Evolutionary conservation across 352 stramenopile genomes (phyloP).

Genomic region (Phytophthora pistaciae): DNA sequence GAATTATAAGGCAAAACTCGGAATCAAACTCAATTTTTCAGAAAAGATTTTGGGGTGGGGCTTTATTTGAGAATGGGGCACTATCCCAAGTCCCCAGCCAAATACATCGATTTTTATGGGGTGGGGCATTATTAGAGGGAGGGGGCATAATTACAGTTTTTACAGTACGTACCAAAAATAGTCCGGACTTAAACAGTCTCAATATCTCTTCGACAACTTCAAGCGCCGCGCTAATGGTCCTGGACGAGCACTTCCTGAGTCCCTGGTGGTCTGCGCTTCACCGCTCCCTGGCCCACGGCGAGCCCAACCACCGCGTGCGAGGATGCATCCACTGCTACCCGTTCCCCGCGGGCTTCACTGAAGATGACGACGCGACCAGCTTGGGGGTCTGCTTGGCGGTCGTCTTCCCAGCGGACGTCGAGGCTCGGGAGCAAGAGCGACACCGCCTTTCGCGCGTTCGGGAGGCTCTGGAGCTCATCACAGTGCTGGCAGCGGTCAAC

Average conservation of each 20-base stretch:
- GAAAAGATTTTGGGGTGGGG: no score
- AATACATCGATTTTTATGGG: no score
- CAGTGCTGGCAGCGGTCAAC: slow-evolving; percentile 1
- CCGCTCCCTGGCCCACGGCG: neutral
- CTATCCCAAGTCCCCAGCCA: no score
- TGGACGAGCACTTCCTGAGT: neutral
- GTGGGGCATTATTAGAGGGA: no score
- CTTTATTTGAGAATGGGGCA: no score
- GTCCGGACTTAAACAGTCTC: no score
- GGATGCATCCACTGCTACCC: neutral
- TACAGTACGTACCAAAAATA: no score
- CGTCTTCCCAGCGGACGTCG: neutral
- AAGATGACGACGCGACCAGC: neutral
- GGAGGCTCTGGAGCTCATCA: slow-evolving; percentile 8
- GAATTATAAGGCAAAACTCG: no score
- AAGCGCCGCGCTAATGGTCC: neutral
- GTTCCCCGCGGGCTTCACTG: neutral
- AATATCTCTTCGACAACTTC: no score
- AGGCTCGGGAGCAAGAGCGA: neutral
- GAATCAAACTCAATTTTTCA: no score
- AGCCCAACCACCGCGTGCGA: neutral
- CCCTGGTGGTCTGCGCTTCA: neutral
- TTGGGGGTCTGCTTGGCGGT: neutral
- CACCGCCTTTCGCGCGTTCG: neutral
- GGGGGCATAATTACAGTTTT: no score